These are phyloP conservation scores for Globisporangium uncinulatum DNA, from an alignment of 352 stramenopile species.

Conservation along the genomic window DNA sequence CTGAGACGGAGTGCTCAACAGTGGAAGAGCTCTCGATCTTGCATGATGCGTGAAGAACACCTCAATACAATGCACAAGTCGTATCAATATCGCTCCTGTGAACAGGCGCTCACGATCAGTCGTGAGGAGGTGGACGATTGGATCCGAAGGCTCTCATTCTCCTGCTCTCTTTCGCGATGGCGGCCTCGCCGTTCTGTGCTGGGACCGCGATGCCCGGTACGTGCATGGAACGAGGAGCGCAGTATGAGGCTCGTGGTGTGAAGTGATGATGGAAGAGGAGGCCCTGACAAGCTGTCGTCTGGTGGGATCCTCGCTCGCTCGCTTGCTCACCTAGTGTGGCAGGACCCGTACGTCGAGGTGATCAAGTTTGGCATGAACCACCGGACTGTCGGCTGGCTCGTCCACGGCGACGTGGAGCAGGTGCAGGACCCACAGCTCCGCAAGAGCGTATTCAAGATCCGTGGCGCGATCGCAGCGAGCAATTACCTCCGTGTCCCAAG, in stretches of 20 bases:
- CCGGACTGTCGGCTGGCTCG: conserved; percentile 40
- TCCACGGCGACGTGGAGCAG: conserved; percentile 67
- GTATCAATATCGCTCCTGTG: too few species aligned
- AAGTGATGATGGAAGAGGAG: too few species aligned
- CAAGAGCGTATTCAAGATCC: conserved; percentile 78
- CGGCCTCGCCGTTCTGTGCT: conserved; percentile 19
- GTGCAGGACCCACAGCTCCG: conserved; percentile 54
- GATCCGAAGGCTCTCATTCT: not conserved
- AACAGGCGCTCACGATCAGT: too few species aligned
- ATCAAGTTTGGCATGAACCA: conserved; percentile 72
- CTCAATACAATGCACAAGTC: too few species aligned
- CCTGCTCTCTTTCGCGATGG: conserved; percentile 1
- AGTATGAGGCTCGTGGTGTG: too few species aligned
- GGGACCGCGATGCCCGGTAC: conserved; percentile 24
- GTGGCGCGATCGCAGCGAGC: conserved; percentile 58
- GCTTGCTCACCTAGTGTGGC: conserved; percentile 61
- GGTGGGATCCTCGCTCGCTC: not conserved
- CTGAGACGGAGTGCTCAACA: too few species aligned
- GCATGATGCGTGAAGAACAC: too few species aligned
- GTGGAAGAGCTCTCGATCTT: too few species aligned
- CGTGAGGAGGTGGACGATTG: too few species aligned
- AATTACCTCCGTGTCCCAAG: conserved; percentile 75
- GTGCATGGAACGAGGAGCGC: too few species aligned
- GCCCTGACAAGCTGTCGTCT: too few species aligned
- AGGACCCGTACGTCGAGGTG: conserved; percentile 84